Evolutionary conservation across 345 rosid species (phyloP), one percentile per base, ranked within the genome.

Genomic region (Gossypium longicalyx): DNA sequence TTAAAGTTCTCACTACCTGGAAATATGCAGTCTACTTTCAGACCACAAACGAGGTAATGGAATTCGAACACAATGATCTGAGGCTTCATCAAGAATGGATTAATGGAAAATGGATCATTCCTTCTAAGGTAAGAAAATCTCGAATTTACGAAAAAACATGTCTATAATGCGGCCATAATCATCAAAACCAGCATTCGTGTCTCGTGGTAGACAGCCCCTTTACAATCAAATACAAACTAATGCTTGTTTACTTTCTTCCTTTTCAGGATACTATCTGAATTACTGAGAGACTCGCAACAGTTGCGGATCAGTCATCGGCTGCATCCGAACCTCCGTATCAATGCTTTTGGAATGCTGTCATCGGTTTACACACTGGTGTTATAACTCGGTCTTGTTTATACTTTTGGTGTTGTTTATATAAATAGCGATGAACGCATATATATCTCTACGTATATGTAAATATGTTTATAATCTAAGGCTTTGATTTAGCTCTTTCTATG

Each of bases 71-170:
- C 73, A 69, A 74, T 69, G 74, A 85, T 7, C 80, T 90, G 69
- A 83, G 93, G 59, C 82, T 65, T 34, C 96, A 82, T 73, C 84
- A 74, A 64, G 92, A 86, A 61, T 86, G 92, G 92, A 82, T 78
- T 19, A 44, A 68, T 58, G 83, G 88, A 66, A 76, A 82, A 61
- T 89, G 93, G 96, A 43, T 64, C 70, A 41, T 20, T 70, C 66
- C 84, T 76, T 80, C 86, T n/a, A 53, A 44, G 87, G 91, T 86
- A 86, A 60, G 78, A 61, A 23, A 2, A 15, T 2, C 44, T 49
- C 5, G 29, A 25, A 68, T 68, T 49, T 48, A 47, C 3, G 4
- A 29, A 8, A 41, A 41, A 41, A 10, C 51, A 64, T 41, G 8
- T 41, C 51, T 49, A 9, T 64, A 15, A 22, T 16, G 2, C 34